These are phyloP conservation scores for Lizonia empirigonia DNA, from an alignment of 2,329 filamentous ascomycete species.

Conservation along the genomic window DNA sequence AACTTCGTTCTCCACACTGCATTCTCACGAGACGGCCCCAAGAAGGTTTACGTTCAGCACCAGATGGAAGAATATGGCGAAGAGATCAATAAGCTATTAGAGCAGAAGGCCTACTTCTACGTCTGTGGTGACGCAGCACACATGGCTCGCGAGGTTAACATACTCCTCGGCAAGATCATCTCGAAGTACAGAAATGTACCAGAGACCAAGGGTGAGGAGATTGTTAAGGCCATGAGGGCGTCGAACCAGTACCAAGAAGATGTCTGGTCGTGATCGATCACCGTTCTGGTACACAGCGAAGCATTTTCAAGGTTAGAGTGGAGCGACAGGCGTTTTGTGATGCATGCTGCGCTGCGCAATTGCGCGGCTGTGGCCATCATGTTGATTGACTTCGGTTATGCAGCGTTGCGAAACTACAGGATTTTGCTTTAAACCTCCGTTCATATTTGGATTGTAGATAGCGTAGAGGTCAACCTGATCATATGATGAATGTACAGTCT, in stretches of 20 bases:
- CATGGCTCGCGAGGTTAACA: constrained; percentile 94
- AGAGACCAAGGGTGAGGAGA: constrained; percentile 88
- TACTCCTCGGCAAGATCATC: constrained; percentile 84
- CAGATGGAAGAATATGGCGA: constrained; percentile 80
- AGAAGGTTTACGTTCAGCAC: constrained; percentile 98
- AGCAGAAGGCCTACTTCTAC: constrained; percentile 92
- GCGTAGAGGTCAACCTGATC: neutral
- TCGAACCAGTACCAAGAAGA: constrained; percentile 94
- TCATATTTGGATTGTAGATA: constrained; percentile 18
- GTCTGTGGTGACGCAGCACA: constrained; percentile 97
- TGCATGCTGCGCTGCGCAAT: constrained; percentile 4
- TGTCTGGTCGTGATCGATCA: constrained; percentile 65
- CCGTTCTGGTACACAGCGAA: constrained; percentile 13
- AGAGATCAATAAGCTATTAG: constrained; percentile 84
- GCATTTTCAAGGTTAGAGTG: constrained; percentile 39
- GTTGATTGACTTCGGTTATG: constrained; percentile 5
- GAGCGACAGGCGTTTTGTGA: constrained; percentile 32
- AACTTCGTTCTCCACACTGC: constrained; percentile 89
- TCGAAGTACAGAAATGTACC: constrained; percentile 80
- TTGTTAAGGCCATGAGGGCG: constrained; percentile 95
- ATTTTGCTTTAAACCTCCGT: constrained; percentile 4
- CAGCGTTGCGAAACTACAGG: constrained; percentile 2
- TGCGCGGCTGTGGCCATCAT: neutral
- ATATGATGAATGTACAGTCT: neutral
- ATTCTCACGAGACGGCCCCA: constrained; percentile 84